Evolutionary conservation across 2,329 filamentous ascomycete genomes (phyloP).

Genomic region (Paecilomyces sp.): DNA sequence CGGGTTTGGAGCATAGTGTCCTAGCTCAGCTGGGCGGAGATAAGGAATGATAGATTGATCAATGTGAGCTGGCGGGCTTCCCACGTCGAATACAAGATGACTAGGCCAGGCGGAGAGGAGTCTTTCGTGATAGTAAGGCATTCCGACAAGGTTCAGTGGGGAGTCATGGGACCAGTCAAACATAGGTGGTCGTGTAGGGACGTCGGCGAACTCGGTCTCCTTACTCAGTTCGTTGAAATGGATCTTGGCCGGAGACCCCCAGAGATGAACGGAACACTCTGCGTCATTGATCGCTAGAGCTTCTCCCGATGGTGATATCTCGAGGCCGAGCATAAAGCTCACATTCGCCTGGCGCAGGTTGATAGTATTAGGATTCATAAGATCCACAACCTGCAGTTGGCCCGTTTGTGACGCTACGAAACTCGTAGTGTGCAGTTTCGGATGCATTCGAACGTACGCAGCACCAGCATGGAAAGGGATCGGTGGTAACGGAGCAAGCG

Average conservation of each 20-base stretch:
- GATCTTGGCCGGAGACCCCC: conserved; percentile 79
- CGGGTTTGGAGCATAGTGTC: conserved; percentile 70
- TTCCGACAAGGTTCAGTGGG: conserved; percentile 77
- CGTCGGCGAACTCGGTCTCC: conserved; percentile 69
- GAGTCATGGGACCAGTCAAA: conserved; percentile 67
- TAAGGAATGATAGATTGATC: conserved; percentile 63
- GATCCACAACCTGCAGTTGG: conserved; percentile 90
- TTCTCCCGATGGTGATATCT: conserved; percentile 82
- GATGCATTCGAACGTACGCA: conserved; percentile 93
- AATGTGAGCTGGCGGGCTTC: conserved; percentile 69
- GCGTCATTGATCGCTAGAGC: conserved; percentile 74
- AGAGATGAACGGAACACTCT: conserved; percentile 73
- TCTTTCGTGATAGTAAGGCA: conserved; percentile 87
- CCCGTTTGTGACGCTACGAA: conserved; percentile 89
- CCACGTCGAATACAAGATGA: conserved; percentile 75
- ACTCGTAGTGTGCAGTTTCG: conserved; percentile 87
- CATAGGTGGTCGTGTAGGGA: conserved; percentile 52
- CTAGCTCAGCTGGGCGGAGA: conserved; percentile 66
- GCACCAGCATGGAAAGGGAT: conserved; percentile 89
- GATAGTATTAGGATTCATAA: conserved; percentile 86
- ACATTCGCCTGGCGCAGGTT: conserved; percentile 79
- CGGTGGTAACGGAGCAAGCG: conserved; percentile 76
- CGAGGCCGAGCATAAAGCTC: conserved; percentile 69
- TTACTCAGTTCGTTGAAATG: conserved; percentile 78
- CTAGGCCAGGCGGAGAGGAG: conserved; percentile 86